A percentile compares a stretch with the other conserved stretches of the same genome.
These are phyloP conservation scores for Thymus quinquecostatus DNA, from an alignment of 257 asterid species.

Conservation along the genomic window DNA sequence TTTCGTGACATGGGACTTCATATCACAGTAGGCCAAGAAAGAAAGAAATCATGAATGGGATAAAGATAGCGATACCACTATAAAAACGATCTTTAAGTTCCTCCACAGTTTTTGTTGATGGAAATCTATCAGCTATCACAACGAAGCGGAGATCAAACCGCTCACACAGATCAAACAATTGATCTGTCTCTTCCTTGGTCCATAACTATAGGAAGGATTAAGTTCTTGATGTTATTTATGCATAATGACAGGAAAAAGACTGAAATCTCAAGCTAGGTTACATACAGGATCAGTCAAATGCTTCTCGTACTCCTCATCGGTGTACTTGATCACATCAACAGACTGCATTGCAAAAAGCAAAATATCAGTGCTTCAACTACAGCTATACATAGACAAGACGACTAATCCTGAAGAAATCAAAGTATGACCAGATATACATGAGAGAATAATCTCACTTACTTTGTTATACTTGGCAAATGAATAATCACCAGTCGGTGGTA, in stretches of 20 bases:
- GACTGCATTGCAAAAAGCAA: constrained; percentile 56
- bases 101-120: constrained; percentile 81
- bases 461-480: constrained; percentile 94
- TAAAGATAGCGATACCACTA: constrained; percentile 53
- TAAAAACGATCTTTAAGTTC: constrained; percentile 91
- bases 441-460: constrained; percentile 43
- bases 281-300: constrained; percentile 76
- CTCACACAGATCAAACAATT: constrained; percentile 84
- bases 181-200: constrained; percentile 98
- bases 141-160: constrained; percentile 91
- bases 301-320: constrained; percentile 94
- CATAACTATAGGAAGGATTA: constrained; percentile 54
- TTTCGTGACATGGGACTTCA: constrained; percentile 3
- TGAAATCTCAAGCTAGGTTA: constrained; percentile 23
- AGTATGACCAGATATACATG: not conserved
- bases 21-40: constrained; percentile 18
- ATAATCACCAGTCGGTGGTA: constrained; percentile 91
- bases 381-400: constrained; percentile 13
- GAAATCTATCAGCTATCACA: constrained; percentile 87
- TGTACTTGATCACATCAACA: constrained; percentile 86
- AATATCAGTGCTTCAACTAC: constrained; percentile 24
- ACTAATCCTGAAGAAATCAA: constrained; percentile 13
- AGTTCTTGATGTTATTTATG: not conserved
- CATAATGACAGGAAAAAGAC: not conserved
- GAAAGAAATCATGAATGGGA: constrained; percentile 14